Evolutionary conservation across 1,284 basidiomycete species (phyloP), one percentile per base, ranked within the genome.

Genomic region (Chalciporus sp.): DNA sequence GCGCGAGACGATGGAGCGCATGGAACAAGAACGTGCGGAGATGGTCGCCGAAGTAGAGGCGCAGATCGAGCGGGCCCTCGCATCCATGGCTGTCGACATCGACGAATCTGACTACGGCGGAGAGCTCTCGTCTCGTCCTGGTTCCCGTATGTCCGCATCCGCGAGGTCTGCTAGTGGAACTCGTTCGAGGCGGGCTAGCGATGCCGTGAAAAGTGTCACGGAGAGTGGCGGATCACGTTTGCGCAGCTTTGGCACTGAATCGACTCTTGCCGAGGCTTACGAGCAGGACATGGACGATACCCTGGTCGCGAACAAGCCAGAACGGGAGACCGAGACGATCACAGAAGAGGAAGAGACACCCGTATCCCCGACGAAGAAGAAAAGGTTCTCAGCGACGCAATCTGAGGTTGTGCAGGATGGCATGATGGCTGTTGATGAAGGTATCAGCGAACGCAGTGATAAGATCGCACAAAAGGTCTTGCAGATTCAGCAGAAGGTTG

Each of bases 31-130:
- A 69, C 87, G 91, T 49, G 82, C 85, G 33, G 86, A 90, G 64
- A 92, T 93, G 89, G 87, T 92, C 44, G 89, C 88, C 12, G 90
- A 92, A 72, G 90, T 93, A 23, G 90, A 93, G 68, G 88, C 88
- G 26, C 90, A 93, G 73, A 93, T 93, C 63, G 90, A 92, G 69
- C 80, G 86, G 54, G 90, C 91, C 3, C 76, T 93, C 45, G 86
- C 81, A 28, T 89, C 87, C 17, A 93, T 93, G 89, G 84, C 88
- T 16, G 85, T 92, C 53, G 86, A 86, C 55, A 75, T 89, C 51
- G 86, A 88, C 50, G 86, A 87, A 52, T 87, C 85, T 16, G 88
- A 91, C 60, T 87, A 85, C 52, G 78, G 78, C 37, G 80, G 73
- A 28, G 68, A 73, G 63, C 65, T 84, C 73, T 61, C 73, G 69